Base-by-base conservation (phyloP, 768 basidiomycete species). In the Paxillus rubicundulus region DNA sequence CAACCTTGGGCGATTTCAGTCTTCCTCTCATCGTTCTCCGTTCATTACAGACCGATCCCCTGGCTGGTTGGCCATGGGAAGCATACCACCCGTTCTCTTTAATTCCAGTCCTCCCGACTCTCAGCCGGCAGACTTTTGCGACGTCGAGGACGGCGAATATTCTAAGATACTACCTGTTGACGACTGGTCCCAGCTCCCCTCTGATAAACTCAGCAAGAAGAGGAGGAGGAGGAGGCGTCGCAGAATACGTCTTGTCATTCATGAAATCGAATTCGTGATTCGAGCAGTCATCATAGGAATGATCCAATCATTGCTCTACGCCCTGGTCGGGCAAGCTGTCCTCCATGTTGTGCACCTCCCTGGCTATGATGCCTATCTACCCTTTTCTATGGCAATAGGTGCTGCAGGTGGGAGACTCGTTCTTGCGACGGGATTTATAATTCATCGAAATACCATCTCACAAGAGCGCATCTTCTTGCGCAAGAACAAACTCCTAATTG, bases 281-380 rank as follows among this genome's bases (percentile, higher is more conserved):
- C 36, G 9, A 47, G 27, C 10, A 20, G 12, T 20, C 9, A 32
- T 30, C 20, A 18, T 8, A 28, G 42, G 49, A 27, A 30, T 30
- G 16, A 12, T 45, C 6, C 41, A 36, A 4, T 47, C 49, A 33
- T 34, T 34, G 44, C 18, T 41, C 18, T 47, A 18, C 30, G 20
- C 44, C 32, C 33, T 50, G 5, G 8, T 50, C 36, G 49, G 49
- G 14, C 49, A 50, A 9, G 9, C 41, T 18, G 45, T 50, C 39
- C 49, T 50, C 28, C 49, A 34, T 10, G 17, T 20, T 12, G 6
- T 13, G n/a, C 33, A 45, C 32, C 24, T 45, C 10, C 41, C n/a
- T 17, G 43, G 49, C 16, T 50, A 44, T 30, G 21, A 37, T 27
- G 32, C 44, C 33, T 36, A 36, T 8, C 28, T 50, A 27, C 43